phyloP scores from a whole-genome alignment of 768 basidiomycete genomes.

The Serendipita vermifera region DNA sequence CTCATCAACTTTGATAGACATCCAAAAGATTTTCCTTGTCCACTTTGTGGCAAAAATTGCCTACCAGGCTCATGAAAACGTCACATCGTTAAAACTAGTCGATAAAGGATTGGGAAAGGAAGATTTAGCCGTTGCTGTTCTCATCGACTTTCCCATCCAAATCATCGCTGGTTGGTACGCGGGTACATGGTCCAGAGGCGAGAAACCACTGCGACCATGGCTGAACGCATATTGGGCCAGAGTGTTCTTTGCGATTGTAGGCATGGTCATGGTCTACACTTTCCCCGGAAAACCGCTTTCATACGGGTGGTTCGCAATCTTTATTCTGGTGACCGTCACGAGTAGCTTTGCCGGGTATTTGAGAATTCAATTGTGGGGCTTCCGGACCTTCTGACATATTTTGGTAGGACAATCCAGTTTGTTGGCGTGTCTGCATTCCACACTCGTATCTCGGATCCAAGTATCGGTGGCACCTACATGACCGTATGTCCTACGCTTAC shows the following conservation, averaged over 20 bases:
- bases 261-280: conserved; percentile 64
- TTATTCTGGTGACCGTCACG: conserved; percentile 70
- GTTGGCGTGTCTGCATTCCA: conserved; percentile 99
- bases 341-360: conserved; percentile 76
- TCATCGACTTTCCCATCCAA: conserved; percentile 97
- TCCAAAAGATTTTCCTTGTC: conserved; percentile 74
- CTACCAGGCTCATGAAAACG: conserved; percentile 87
- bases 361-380: background rate
- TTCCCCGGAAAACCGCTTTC: conserved; percentile 73
- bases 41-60: conserved; percentile 90
- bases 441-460: conserved; percentile 85
- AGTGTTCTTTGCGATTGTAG: conserved; percentile 54
- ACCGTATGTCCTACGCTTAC: conserved; percentile 47
- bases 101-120: conserved; percentile 94
- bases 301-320: conserved; percentile 61
- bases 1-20: conserved; percentile 40
- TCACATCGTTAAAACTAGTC: conserved; percentile 82
- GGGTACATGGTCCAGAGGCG: conserved; percentile 78
- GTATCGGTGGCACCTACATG: conserved; percentile 99
- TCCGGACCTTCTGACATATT: background rate
- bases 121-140: conserved; percentile 87
- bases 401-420: conserved; percentile 97
- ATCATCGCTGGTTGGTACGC: conserved; percentile 90
- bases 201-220: conserved; percentile 75
- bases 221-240: conserved; percentile 84